phyloP scores from a whole-genome alignment of 768 basidiomycete species.

The Lepiota brunneoincarnata region DNA sequence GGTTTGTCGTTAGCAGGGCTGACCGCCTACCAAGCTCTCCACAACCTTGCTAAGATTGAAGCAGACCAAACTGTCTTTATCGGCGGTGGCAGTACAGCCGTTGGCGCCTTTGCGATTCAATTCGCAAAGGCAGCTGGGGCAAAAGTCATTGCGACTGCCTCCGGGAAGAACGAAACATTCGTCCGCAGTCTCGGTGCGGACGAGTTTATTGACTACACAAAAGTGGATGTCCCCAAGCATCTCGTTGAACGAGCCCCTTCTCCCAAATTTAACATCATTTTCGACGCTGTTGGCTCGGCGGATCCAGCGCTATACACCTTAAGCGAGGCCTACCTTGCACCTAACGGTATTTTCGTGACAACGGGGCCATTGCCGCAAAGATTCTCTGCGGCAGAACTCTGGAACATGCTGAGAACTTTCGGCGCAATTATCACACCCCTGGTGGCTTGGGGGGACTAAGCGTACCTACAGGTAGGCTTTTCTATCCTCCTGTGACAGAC shows the following conservation, averaged over 20 bases:
- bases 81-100: constrained; percentile 68
- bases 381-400: constrained; percentile 26
- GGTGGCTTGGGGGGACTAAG: constrained; percentile 51
- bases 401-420: constrained; percentile 28
- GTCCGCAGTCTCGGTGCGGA: constrained; percentile 65
- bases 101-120: constrained; percentile 72
- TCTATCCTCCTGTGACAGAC: background rate
- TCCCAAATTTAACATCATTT: constrained; percentile 53
- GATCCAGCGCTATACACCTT: constrained; percentile 48
- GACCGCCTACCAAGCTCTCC: constrained; percentile 59
- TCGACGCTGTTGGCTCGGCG: constrained; percentile 54
- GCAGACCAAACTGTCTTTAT: constrained; percentile 60
- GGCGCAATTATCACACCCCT: constrained; percentile 38
- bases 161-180: constrained; percentile 55
- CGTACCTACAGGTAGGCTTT: constrained; percentile 43
- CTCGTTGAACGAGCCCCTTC: constrained; percentile 43
- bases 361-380: constrained; percentile 45
- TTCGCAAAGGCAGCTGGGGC: constrained; percentile 65
- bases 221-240: constrained; percentile 43
- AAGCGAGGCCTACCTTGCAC: constrained; percentile 52
- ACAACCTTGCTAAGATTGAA: constrained; percentile 47
- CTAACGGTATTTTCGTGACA: constrained; percentile 50
- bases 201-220: constrained; percentile 67
- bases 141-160: constrained; percentile 57
- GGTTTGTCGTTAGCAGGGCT: constrained; percentile 55